phyloP scores from a whole-genome alignment of 164 flowering plant species.

The Macadamia tetraphylla region DNA sequence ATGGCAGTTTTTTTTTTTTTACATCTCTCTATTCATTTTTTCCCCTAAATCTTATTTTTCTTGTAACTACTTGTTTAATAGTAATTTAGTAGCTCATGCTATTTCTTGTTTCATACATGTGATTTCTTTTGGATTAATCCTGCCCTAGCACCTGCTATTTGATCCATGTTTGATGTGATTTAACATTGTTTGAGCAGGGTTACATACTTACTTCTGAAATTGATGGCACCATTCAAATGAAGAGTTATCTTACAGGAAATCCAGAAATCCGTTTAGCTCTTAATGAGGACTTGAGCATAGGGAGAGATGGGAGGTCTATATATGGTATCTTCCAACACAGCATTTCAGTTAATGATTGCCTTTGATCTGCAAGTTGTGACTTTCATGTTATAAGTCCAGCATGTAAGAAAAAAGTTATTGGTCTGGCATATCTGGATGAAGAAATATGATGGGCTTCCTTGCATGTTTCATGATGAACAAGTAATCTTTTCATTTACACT shows the following conservation, averaged over 20 bases:
- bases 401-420: background rate
- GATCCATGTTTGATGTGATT: conserved; percentile 1
- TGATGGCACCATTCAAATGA: conserved; percentile 98
- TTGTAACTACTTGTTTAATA: background rate
- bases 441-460: background rate
- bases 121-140: background rate
- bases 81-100: background rate
- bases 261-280: conserved; percentile 93
- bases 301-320: conserved; percentile 59
- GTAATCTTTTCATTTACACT: no score
- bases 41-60: background rate
- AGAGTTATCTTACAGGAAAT: conserved; percentile 91
- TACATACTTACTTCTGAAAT: conserved; percentile 95
- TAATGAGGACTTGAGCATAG: conserved; percentile 81
- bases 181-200: conserved; percentile 49
- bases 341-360: background rate
- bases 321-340: conserved; percentile 48
- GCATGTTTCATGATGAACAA: background rate
- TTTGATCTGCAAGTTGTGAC: background rate
- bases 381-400: no score
- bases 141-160: background rate
- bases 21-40: background rate
- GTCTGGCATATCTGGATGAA: background rate
- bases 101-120: background rate
- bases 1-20: background rate